Evolutionary conservation across 192 early-diverging fungal genomes (phyloP), one percentile per base, ranked within the genome.

Genomic region (Backusella morwellensis): DNA sequence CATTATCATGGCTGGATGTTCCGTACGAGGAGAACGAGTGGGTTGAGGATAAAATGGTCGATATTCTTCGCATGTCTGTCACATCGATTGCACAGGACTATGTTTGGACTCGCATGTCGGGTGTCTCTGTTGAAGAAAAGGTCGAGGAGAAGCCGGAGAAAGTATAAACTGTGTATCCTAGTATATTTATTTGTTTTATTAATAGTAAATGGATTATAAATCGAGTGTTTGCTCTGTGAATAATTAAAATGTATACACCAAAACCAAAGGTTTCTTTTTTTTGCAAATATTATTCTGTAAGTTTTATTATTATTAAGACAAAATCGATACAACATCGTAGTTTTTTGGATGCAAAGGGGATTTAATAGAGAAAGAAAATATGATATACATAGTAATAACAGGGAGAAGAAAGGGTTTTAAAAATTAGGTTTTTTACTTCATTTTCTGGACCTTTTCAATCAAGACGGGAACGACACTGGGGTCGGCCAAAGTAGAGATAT

Each of bases 401-500:
- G 38, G 38, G 38, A 40, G 9, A 29, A 63, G 9, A 63, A 11
- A 23, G 23, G 38, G 9, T 2, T 40, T 40, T 40, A 40, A 12
- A 40, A 26, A 63, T 63, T 63, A 63, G 3, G 56, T 63, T 26
- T 26, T 21, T 63, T 63, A 63, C 26, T 63, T 26, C 26, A 32
- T 44, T 14, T 29, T 42, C 15, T 75, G 74, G 19, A 79, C 77
- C 68, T 74, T 75, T 29, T 74, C 72, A 70, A 79, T 79, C 41
- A 79, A 63, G 35, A 50, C 4, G 1, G 68, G 66, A 66, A 79
- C 77, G 2, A 79, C 77, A 41, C 73, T 74, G 6, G 94, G 94
- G 52, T 98, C 95, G 6, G 95, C 93, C 79, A 98, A 82, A 17
- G 97, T 97, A 21, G 87, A 90, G 76, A 94, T 85, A 78, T 98